Conservation (phyloP, 1,284 basidiomycete genomes). For the Ustilago loliicola region DNA sequence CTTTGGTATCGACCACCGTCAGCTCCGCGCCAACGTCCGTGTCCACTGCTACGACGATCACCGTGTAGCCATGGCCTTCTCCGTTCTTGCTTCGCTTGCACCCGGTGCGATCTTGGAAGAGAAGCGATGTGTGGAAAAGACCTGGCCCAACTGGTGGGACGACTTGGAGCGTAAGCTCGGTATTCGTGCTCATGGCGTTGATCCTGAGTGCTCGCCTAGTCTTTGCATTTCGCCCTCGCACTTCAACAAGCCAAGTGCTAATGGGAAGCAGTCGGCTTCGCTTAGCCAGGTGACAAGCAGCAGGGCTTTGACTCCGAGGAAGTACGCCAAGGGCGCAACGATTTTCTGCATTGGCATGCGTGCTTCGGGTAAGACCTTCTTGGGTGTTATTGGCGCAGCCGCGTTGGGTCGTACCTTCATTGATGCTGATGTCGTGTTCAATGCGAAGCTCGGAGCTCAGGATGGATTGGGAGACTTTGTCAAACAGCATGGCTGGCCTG, state of each 20-base stretch:
- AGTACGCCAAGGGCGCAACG: conserved; percentile 75
- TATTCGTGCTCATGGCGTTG: conserved; percentile 86
- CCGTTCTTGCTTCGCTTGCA: conserved; percentile 81
- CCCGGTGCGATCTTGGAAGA: conserved; percentile 89
- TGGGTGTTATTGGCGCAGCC: conserved; percentile 83
- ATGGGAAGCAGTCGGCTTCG: conserved; percentile 16
- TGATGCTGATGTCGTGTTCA: conserved; percentile 89
- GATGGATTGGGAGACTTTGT: conserved; percentile 82
- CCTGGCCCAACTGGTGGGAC: conserved; percentile 99
- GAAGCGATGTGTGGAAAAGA: conserved; percentile 98
- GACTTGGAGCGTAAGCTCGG: conserved; percentile 96
- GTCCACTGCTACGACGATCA: conserved; percentile 98
- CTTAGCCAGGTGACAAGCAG: conserved; percentile 31
- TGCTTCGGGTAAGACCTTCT: conserved; percentile 92
- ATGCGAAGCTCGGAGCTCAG: conserved; percentile 74
- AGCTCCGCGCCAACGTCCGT: conserved; percentile 75
- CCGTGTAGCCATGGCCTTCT: conserved; percentile 98
- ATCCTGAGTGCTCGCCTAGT: conserved; percentile 73
- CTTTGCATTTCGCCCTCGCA: conserved; percentile 59
- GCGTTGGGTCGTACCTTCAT: conserved; percentile 83
- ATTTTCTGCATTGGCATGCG: conserved; percentile 95
- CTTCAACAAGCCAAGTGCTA: conserved; percentile 54
- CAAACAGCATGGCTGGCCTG: conserved; percentile 80
- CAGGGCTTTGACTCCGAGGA: conserved; percentile 46
- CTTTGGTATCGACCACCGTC: conserved; percentile 80